These are phyloP conservation scores for Cytospora leucostoma DNA, from an alignment of 2,329 filamentous ascomycete genomes.

Conservation along the genomic window DNA sequence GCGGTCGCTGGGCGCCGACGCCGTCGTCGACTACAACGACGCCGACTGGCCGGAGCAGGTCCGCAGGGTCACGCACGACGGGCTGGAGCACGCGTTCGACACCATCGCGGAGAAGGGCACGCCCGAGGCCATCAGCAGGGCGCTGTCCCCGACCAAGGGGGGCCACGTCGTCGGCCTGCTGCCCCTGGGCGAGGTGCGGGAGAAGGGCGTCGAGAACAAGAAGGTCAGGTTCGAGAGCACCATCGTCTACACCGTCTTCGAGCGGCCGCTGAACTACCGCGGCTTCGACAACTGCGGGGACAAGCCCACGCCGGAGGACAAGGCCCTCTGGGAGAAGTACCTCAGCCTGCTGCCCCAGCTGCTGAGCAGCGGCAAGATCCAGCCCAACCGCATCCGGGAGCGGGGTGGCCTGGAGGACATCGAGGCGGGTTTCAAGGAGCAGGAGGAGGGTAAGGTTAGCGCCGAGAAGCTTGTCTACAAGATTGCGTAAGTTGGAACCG, in stretches of 20 bases:
- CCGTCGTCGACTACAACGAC: slow-evolving; percentile 31
- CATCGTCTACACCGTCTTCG: slow-evolving; percentile 38
- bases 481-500: slow-evolving; percentile 23
- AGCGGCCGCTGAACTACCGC: slow-evolving; percentile 30
- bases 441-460: slow-evolving; percentile 35
- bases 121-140: slow-evolving; percentile 29
- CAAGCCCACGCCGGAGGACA: slow-evolving; percentile 34
- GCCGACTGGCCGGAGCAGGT: slow-evolving; percentile 47
- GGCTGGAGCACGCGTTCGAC: slow-evolving; percentile 38
- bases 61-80: slow-evolving; percentile 64
- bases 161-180: slow-evolving; percentile 28
- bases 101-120: slow-evolving; percentile 35
- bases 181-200: slow-evolving; percentile 25
- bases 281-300: slow-evolving; percentile 35
- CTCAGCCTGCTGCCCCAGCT: slow-evolving; percentile 34
- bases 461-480: slow-evolving; percentile 40
- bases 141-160: slow-evolving; percentile 37
- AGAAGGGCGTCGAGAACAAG: slow-evolving; percentile 28
- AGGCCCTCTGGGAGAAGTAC: slow-evolving; percentile 38
- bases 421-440: slow-evolving; percentile 33
- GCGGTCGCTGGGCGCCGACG: slow-evolving; percentile 26
- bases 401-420: slow-evolving; percentile 36
- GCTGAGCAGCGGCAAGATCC: slow-evolving; percentile 34
- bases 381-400: slow-evolving; percentile 36
- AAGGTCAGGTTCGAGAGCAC: slow-evolving; percentile 38